phyloP scores from a whole-genome alignment of 2,329 filamentous ascomycete genomes.

The Trichoderma afroharzianum region DNA sequence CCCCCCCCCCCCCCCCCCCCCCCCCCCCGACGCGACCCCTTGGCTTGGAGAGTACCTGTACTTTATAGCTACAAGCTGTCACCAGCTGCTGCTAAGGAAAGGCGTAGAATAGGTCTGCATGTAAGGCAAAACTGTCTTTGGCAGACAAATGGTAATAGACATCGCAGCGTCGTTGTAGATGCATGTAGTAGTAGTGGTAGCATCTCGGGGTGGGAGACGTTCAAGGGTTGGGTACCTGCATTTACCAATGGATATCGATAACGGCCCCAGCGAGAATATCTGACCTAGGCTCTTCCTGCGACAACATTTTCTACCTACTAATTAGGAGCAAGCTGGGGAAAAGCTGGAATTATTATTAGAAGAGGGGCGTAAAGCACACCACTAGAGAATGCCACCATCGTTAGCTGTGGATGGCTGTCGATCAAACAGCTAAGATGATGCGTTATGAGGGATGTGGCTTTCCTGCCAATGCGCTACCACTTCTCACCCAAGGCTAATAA shows the following conservation, averaged over 20 bases:
- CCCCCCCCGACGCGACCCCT: neutral
- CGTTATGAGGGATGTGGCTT: neutral
- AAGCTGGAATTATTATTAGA: neutral
- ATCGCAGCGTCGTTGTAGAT: neutral
- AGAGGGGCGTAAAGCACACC: neutral
- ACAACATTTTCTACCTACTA: neutral
- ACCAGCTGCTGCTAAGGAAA: neutral
- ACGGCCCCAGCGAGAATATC: neutral
- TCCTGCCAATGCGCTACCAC: neutral
- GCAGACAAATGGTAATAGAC: neutral
- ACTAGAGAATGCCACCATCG: neutral
- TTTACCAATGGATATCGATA: neutral
- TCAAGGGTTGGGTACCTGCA: neutral
- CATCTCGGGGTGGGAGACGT: neutral
- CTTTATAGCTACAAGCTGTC: neutral
- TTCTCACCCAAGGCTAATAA: neutral
- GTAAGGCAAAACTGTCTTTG: too few relatives aligned
- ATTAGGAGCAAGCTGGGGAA: neutral
- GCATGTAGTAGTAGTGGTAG: neutral
- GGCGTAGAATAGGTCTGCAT: neutral
- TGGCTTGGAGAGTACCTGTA: neutral
- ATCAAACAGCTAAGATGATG: neutral
- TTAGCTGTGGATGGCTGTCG: neutral
- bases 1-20: too few relatives aligned
- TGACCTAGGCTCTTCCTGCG: neutral